Evolutionary conservation across 73 alveolate species (phyloP).

Genomic region (Paramecium bursaria): DNA sequence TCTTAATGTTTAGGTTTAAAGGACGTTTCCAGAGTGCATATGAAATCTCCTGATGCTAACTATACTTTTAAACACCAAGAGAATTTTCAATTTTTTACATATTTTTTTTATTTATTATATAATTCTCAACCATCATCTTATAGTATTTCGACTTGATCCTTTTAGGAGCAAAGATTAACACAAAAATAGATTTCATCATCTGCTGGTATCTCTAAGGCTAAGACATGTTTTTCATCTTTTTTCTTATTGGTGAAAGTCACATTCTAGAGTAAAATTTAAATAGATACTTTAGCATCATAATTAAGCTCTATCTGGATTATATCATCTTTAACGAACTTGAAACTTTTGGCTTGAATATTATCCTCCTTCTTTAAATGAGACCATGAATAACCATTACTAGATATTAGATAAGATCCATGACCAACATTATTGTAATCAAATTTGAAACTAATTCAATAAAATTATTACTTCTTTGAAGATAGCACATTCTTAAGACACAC

Average conservation of each 20-base stretch:
- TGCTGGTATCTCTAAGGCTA: constrained; percentile 60
- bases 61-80: too few relatives aligned
- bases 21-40: constrained; percentile 42
- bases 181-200: constrained; percentile 63
- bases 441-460: constrained; percentile 11
- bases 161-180: constrained; percentile 57
- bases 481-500: constrained; percentile 55
- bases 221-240: constrained; percentile 34
- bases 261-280: neutral
- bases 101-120: too few relatives aligned
- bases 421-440: constrained; percentile 68
- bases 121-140: neutral
- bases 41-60: too few relatives aligned
- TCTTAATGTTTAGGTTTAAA: neutral
- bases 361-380: constrained; percentile 66
- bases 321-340: constrained; percentile 57
- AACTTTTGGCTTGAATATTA: constrained; percentile 48
- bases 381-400: constrained; percentile 63
- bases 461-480: constrained; percentile 38
- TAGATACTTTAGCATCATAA: constrained; percentile 30
- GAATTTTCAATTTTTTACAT: too few relatives aligned
- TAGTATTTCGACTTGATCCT: constrained; percentile 63
- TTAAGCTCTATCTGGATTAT: constrained; percentile 38
- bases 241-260: constrained; percentile 41
- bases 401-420: constrained; percentile 66